phyloP scores from a whole-genome alignment of 768 basidiomycete species.

The Pleurotus eryngii region DNA sequence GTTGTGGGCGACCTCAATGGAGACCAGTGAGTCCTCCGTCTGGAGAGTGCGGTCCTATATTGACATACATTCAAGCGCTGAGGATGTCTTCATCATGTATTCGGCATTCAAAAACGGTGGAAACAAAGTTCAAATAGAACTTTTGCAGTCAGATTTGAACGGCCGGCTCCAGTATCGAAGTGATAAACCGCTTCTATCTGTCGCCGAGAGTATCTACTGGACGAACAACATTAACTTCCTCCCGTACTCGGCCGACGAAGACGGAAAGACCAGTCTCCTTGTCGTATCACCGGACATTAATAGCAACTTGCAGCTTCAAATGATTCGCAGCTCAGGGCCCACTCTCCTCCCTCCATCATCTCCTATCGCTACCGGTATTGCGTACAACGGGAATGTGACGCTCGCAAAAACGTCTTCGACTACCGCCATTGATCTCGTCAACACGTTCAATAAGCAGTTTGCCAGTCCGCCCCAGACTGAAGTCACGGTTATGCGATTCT shows the following conservation, averaged over 20 bases:
- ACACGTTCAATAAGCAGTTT: not conserved
- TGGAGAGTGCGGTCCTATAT: too few species aligned
- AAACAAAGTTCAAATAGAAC: slow-evolving; percentile 2
- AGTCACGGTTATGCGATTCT: slow-evolving; percentile 2
- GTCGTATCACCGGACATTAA: not conserved
- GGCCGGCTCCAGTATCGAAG: not conserved
- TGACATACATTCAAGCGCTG: not conserved
- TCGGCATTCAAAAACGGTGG: slow-evolving; percentile 1
- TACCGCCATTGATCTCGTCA: slow-evolving; percentile 4
- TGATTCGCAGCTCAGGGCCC: slow-evolving; percentile 5
- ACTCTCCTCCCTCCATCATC: slow-evolving; percentile 2
- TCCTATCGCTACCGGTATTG: not conserved
- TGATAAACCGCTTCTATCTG: slow-evolving; percentile 1
- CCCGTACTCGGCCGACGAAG: slow-evolving; percentile 4
- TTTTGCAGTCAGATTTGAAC: not conserved
- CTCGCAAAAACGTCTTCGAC: slow-evolving; percentile 1
- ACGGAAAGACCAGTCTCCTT: slow-evolving; percentile 4
- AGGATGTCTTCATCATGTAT: slow-evolving; percentile 2
- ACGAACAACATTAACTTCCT: not conserved
- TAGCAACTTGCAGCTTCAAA: slow-evolving; percentile 1
- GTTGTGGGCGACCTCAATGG: slow-evolving; percentile 1
- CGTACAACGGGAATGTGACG: slow-evolving; percentile 3
- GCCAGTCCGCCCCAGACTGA: not conserved
- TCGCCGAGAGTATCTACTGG: slow-evolving; percentile 4
- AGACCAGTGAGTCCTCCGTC: not conserved